Evolutionary conservation across 345 rosid species (phyloP), one percentile per base, ranked within the genome.

Genomic region (Linum usitatissimum): DNA sequence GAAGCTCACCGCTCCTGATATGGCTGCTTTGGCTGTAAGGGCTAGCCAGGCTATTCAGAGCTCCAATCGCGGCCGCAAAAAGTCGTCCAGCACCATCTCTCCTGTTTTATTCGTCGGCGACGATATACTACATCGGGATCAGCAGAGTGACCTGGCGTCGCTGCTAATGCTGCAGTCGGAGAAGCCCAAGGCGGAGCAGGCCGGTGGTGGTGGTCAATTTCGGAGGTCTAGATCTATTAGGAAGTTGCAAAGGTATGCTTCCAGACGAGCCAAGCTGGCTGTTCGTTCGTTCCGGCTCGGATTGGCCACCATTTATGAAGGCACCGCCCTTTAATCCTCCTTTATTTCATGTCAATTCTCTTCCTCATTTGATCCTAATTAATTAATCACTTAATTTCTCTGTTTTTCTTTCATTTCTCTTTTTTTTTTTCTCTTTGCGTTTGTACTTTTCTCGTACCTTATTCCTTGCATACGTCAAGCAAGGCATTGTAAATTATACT

Each of bases 11-110:
- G 88, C 98, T 17, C 71, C 84, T 5, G 96, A 84, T 53, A 92
- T 92, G 98, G 98, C 95, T 1, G 95, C 91, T 48, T 77, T 89
- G 66, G 98, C 98, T 15, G 96, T 92, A 18, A 88, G 84, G 69
- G 98, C 96, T 42, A 83, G 86, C 81, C 66, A 81, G 21, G 95
- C 98, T 42, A 69, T 92, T 45, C 86, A 80, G 20, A 84, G 73
- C 28, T 67, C 56, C 0, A 72, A 68, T 68, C 58, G 9, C 73
- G 51, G 80, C 38, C 63, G 80, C 6, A 81, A 76, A 70, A 79
- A 76, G 60, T 73, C 73, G 60, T 73, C 73, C 38, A 70, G 86
- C 66, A 23, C 28, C 28, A 81, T 86, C 53, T 79, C 96, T 14
- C 91, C 97, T 53, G 73, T 80, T 21, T 57, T 76, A 62, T 62